These are phyloP conservation scores for Cochlearia excelsa DNA, from an alignment of 345 rosid species.

Conservation along the genomic window DNA sequence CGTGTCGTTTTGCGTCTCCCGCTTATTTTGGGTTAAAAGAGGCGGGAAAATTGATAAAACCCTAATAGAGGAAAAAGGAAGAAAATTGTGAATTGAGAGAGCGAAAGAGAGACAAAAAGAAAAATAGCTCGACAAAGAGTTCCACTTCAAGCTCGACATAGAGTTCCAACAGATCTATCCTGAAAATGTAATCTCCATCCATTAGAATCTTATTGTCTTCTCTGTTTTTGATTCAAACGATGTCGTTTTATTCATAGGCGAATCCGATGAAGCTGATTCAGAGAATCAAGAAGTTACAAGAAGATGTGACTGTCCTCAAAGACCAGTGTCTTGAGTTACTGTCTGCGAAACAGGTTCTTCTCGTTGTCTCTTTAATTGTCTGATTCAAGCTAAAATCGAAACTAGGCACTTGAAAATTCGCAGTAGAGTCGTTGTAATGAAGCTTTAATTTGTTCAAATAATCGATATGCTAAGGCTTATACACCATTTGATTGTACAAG, in stretches of 20 bases:
- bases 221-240: too few relatives aligned
- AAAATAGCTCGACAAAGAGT: constrained; percentile 1
- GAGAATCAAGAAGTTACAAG: constrained; percentile 74
- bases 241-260: constrained; percentile 43
- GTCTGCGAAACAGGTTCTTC: constrained; percentile 52
- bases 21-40: too few relatives aligned
- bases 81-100: too few relatives aligned
- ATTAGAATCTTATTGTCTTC: not conserved
- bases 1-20: constrained; percentile 16
- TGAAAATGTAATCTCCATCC: constrained; percentile 43
- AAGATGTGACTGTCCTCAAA: constrained; percentile 55
- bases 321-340: constrained; percentile 82
- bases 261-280: constrained; percentile 78
- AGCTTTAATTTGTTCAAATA: too few relatives aligned
- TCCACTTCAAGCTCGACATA: constrained; percentile 71
- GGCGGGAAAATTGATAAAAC: constrained; percentile 33
- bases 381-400: too few relatives aligned
- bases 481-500: too few relatives aligned
- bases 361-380: too few relatives aligned
- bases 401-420: too few relatives aligned
- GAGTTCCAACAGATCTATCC: constrained; percentile 81
- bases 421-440: too few relatives aligned
- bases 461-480: too few relatives aligned
- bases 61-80: too few relatives aligned
- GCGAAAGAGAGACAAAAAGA: too few relatives aligned